Conservation (phyloP, 1,284 basidiomycete genomes). For the Heterobasidion irregulare region DNA sequence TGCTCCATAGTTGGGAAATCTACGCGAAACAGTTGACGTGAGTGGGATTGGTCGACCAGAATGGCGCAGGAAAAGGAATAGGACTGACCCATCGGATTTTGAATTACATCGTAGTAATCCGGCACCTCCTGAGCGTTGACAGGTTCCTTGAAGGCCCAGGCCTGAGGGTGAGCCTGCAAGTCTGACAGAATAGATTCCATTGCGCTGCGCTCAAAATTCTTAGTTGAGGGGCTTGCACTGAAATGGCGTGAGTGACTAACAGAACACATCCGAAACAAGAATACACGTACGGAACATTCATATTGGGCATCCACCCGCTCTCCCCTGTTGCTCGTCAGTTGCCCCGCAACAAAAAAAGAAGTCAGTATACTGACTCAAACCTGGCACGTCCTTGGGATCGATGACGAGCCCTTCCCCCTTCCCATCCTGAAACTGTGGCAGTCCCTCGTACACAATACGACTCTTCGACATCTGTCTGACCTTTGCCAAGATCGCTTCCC, state of each 20-base stretch:
- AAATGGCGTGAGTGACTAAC: slow-evolving; percentile 12
- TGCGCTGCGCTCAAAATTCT: slow-evolving; percentile 48
- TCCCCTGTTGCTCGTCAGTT: slow-evolving; percentile 45
- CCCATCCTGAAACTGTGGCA: slow-evolving; percentile 71
- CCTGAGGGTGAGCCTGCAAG: slow-evolving; percentile 70
- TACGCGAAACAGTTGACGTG: slow-evolving; percentile 21
- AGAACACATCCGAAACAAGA: slow-evolving; percentile 2
- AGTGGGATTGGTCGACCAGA: not conserved
- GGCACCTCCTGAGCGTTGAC: slow-evolving; percentile 80
- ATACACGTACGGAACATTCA: slow-evolving; percentile 63
- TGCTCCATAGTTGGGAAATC: slow-evolving; percentile 91
- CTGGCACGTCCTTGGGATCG: slow-evolving; percentile 76
- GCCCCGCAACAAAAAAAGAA: not conserved
- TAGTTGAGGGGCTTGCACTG: slow-evolving; percentile 34
- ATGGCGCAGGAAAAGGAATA: not conserved
- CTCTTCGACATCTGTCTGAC: too few species aligned
- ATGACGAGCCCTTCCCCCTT: slow-evolving; percentile 36
- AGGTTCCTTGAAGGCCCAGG: slow-evolving; percentile 85
- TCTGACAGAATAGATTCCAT: slow-evolving; percentile 87
- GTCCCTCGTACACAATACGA: too few species aligned
- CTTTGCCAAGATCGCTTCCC: too few species aligned
- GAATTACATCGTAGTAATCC: slow-evolving; percentile 91
- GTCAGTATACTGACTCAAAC: slow-evolving; percentile 52
- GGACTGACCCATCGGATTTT: slow-evolving; percentile 85
- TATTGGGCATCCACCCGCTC: slow-evolving; percentile 89